A percentile compares a stretch with the other conserved stretches of the same genome.
phyloP scores from a whole-genome alignment of 345 rosid genomes.

The Noccaea bulbosa region DNA sequence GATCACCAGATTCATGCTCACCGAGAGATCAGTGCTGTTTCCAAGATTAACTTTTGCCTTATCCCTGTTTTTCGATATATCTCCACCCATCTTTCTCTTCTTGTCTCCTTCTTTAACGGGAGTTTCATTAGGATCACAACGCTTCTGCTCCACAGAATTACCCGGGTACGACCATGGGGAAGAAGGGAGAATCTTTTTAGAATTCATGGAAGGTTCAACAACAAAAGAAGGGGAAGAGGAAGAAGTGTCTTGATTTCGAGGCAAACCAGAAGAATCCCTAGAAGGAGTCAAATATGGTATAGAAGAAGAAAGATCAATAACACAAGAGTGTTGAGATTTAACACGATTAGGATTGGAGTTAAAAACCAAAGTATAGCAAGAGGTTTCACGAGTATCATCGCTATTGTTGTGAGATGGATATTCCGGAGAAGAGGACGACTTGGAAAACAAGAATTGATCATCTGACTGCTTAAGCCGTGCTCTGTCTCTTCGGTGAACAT shows the following conservation, averaged over 20 bases:
- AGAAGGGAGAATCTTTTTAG: constrained; percentile 30
- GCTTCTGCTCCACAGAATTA: constrained; percentile 36
- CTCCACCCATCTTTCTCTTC: constrained; percentile 40
- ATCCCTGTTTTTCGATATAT: constrained; percentile 40
- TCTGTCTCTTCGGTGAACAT: constrained; percentile 91
- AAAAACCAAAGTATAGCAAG: constrained; percentile 51
- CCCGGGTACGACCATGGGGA: constrained; percentile 39
- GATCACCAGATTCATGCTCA: constrained; percentile 68
- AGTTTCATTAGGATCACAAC: constrained; percentile 39
- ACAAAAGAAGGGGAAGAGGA: constrained; percentile 44
- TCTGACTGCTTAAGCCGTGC: constrained; percentile 78
- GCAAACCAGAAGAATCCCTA: constrained; percentile 56
- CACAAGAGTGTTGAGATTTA: constrained; percentile 37
- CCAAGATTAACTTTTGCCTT: constrained; percentile 48
- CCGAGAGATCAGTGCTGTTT: constrained; percentile 52
- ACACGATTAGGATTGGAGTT: constrained; percentile 69
- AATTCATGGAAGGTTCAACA: constrained; percentile 40
- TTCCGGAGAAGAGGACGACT: constrained; percentile 46
- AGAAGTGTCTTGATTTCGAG: constrained; percentile 42
- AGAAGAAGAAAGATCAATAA: constrained; percentile 42
- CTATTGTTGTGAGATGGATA: constrained; percentile 48
- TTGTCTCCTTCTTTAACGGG: constrained; percentile 46
- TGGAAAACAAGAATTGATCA: constrained; percentile 44
- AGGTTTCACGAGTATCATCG: constrained; percentile 36
- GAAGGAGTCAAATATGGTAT: constrained; percentile 44